Conservation (phyloP, 495 filamentous ascomycete genomes). For the Penicillium soppii region DNA sequence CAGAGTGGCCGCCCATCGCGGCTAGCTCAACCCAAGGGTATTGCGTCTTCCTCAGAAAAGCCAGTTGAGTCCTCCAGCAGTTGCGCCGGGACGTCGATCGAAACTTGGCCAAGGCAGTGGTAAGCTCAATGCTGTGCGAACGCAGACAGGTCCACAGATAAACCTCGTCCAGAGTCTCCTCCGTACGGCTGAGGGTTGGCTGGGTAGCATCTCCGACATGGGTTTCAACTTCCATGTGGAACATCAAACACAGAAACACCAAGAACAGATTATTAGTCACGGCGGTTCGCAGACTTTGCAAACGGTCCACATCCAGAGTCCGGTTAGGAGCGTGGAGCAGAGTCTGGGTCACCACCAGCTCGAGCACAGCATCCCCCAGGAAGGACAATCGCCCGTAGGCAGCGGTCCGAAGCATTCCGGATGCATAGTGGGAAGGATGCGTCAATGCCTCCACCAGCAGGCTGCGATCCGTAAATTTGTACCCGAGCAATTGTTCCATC, state of each 20-base stretch:
- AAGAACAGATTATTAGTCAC: slow-evolving; percentile 4
- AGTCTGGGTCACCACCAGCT: neutral
- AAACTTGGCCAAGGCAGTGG: neutral
- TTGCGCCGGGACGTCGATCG: neutral
- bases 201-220: neutral
- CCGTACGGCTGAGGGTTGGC: neutral
- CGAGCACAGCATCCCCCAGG: neutral
- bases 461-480: slow-evolving; percentile 2
- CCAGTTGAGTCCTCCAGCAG: neutral
- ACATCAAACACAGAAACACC: neutral
- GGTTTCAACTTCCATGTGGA: neutral
- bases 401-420: neutral
- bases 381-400: slow-evolving; percentile 3
- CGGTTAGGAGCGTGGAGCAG: neutral
- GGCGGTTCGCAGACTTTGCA: slow-evolving; percentile 2
- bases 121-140: neutral
- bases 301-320: neutral
- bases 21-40: neutral
- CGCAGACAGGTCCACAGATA: neutral
- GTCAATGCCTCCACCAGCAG: slow-evolving; percentile 5
- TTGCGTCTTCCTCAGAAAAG: neutral
- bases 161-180: neutral
- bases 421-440: slow-evolving; percentile 3
- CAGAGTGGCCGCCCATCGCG: neutral
- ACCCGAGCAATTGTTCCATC: slow-evolving; percentile 4